These are phyloP conservation scores for Zopfia rhizophila DNA, from an alignment of 2,329 filamentous ascomycete genomes.

Conservation along the genomic window DNA sequence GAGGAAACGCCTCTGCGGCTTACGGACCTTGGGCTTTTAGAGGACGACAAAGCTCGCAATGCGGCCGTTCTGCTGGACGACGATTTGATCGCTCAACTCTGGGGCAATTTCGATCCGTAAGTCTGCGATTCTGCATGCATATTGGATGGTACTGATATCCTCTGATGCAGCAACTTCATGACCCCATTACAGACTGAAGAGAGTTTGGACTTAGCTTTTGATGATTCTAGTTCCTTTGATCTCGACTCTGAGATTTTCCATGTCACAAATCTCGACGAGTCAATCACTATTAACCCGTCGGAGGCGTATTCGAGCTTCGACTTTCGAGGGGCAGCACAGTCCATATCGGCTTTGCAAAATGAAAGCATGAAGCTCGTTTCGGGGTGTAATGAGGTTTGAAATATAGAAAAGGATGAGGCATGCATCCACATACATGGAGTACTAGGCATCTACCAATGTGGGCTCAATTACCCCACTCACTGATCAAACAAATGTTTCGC, in stretches of 20 bases:
- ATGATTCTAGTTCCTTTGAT: slow-evolving; percentile 44
- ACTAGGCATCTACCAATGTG: too few species aligned
- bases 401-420: too few species aligned
- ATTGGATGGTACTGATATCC: neutral
- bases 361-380: too few species aligned
- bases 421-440: too few species aligned
- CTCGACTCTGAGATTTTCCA: slow-evolving; percentile 42
- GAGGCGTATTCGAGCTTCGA: slow-evolving; percentile 32
- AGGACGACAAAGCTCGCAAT: slow-evolving; percentile 18
- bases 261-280: slow-evolving; percentile 43
- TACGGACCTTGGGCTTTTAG: slow-evolving; percentile 40
- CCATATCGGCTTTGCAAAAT: too few species aligned
- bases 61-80: slow-evolving; percentile 37
- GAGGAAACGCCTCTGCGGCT: slow-evolving; percentile 46
- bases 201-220: slow-evolving; percentile 44
- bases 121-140: neutral
- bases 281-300: slow-evolving; percentile 39
- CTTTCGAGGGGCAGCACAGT: slow-evolving; percentile 13
- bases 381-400: too few species aligned
- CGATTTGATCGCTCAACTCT: slow-evolving; percentile 41
- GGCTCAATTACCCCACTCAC: too few species aligned
- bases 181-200: slow-evolving; percentile 47
- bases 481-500: too few species aligned
- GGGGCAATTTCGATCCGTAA: slow-evolving; percentile 46
- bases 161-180: slow-evolving; percentile 37